These are phyloP conservation scores for Podila epigama DNA, from an alignment of 192 early-diverging fungal genomes.

Conservation along the genomic window DNA sequence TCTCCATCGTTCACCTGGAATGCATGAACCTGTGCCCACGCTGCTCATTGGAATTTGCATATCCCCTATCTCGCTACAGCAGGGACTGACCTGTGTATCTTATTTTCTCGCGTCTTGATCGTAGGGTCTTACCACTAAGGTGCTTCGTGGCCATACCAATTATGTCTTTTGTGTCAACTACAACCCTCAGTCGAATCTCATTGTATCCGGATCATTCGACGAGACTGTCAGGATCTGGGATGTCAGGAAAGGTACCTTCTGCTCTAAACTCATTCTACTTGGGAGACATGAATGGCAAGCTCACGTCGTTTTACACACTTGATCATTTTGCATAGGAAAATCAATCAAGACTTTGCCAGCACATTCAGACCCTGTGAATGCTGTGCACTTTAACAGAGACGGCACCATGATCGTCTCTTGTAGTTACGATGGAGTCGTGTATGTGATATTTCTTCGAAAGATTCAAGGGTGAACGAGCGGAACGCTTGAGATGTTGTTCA, in stretches of 20 bases:
- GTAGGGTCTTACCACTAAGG: conserved; percentile 72
- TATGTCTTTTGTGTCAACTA: conserved; percentile 99
- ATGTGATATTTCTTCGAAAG: conserved; percentile 44
- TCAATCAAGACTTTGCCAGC: conserved; percentile 92
- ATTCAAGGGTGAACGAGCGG: not conserved
- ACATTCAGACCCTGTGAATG: conserved; percentile 95
- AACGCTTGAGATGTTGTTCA: not conserved
- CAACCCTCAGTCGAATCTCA: conserved; percentile 91
- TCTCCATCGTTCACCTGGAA: too few species aligned
- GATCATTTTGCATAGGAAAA: conserved; percentile 58
- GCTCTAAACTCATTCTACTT: too few species aligned
- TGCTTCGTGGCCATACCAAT: conserved; percentile 91
- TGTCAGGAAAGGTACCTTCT: conserved; percentile 78
- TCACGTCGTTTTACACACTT: not conserved
- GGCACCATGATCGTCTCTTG: conserved; percentile 96
- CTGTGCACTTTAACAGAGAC: conserved; percentile 96
- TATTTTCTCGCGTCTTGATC: not conserved
- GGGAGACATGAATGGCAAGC: not conserved
- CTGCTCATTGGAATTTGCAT: too few species aligned
- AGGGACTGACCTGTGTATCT: not conserved
- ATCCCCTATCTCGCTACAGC: too few species aligned
- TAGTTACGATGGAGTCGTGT: conserved; percentile 96
- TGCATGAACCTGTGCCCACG: too few species aligned
- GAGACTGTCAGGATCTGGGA: conserved; percentile 98
- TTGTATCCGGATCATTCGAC: conserved; percentile 98